A percentile compares a stretch with the other conserved stretches of the same genome.
phyloP scores from a whole-genome alignment of 2,329 filamentous ascomycete genomes.

The Scedosporium boydii region DNA sequence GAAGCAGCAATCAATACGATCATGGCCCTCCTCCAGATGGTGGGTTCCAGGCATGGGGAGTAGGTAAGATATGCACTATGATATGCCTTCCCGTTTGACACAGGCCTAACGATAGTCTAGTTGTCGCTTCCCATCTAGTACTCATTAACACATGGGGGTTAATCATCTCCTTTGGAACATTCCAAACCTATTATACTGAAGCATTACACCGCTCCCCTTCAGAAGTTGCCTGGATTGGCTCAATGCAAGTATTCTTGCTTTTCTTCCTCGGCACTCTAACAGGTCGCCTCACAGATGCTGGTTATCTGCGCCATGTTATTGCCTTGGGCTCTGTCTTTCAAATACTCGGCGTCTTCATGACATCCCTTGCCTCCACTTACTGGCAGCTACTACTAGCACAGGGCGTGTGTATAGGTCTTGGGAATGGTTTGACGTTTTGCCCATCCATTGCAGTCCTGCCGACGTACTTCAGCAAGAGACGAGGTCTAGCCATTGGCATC shows the following conservation, averaged over 20 bases:
- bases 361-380: constrained; percentile 34
- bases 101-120: constrained; percentile 20
- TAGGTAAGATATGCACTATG: constrained; percentile 21
- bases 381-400: constrained; percentile 48
- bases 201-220: constrained; percentile 27
- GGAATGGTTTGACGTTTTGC: constrained; percentile 54
- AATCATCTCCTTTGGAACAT: constrained; percentile 45
- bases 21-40: constrained; percentile 37
- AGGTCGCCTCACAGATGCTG: constrained; percentile 45
- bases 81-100: not conserved
- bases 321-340: constrained; percentile 30
- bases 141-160: constrained; percentile 39
- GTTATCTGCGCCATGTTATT: constrained; percentile 36
- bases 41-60: constrained; percentile 35
- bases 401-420: constrained; percentile 44
- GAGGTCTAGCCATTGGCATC: constrained; percentile 53
- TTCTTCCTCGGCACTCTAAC: constrained; percentile 45
- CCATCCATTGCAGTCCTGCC: constrained; percentile 55
- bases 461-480: constrained; percentile 52
- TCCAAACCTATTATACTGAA: constrained; percentile 41
- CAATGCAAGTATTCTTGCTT: constrained; percentile 43
- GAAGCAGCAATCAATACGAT: constrained; percentile 12
- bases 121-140: constrained; percentile 35
- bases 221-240: constrained; percentile 44
- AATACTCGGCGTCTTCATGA: constrained; percentile 35